Evolutionary conservation across 805 yeast species (phyloP).

Genomic region (Kuraishia capsulata): DNA sequence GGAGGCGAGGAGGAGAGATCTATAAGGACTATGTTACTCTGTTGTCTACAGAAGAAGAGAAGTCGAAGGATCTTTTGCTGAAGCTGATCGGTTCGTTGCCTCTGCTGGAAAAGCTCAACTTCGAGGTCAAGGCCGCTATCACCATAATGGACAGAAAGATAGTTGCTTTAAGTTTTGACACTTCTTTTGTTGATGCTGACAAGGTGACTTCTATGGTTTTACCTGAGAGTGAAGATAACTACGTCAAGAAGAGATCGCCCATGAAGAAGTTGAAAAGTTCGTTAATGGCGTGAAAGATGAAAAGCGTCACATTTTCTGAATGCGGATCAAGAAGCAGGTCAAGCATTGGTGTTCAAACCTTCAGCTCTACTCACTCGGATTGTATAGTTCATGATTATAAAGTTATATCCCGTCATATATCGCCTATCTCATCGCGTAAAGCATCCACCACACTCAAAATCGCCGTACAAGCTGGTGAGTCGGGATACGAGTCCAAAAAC

Average conservation of each 20-base stretch:
- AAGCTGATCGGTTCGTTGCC: conserved; percentile 38
- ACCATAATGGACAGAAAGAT: conserved; percentile 43
- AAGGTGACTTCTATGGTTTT: conserved; percentile 29
- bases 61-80: conserved; percentile 20
- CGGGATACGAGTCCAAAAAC: conserved; percentile 76
- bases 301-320: background rate
- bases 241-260: conserved; percentile 16
- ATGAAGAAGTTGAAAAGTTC: conserved; percentile 2
- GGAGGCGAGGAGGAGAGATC: conserved; percentile 52
- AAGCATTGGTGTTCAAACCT: background rate
- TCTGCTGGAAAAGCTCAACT: conserved; percentile 24
- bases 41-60: conserved; percentile 5
- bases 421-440: conserved; percentile 45
- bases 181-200: conserved; percentile 8
- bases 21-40: conserved; percentile 41
- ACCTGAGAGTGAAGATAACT: conserved; percentile 35
- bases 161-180: conserved; percentile 21
- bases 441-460: conserved; percentile 75
- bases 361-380: no score
- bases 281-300: conserved; percentile 1
- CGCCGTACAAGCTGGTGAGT: conserved; percentile 87
- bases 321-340: background rate
- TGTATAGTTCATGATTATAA: background rate
- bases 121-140: conserved; percentile 36
- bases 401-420: background rate